Evolutionary conservation across 306 rosid species (phyloP).

Genomic region (Echinosophora koreensis): DNA sequence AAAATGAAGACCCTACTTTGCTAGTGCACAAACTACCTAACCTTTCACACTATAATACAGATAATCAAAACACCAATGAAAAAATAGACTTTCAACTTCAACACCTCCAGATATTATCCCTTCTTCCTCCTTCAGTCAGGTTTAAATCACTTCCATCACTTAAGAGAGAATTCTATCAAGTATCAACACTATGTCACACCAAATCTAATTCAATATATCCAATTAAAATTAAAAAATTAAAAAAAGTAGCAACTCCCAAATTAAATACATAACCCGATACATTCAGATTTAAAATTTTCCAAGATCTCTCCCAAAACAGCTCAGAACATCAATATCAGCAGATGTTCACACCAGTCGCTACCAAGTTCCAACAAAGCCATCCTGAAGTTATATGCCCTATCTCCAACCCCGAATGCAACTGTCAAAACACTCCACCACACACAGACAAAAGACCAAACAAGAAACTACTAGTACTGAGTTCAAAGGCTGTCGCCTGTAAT

Average conservation of each 20-base stretch:
- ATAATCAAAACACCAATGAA: background rate
- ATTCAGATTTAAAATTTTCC: slow-evolving; percentile 21
- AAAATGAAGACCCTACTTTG: background rate
- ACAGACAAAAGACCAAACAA: background rate
- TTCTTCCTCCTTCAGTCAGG: background rate
- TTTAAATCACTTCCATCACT: slow-evolving; percentile 5
- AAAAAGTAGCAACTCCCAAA: too few species aligned
- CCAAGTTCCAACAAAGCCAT: background rate
- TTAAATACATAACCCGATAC: background rate
- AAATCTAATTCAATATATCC: slow-evolving; percentile 29
- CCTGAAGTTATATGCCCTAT: background rate
- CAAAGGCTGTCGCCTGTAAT: background rate
- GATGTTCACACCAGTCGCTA: background rate
- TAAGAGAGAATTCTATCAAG: background rate
- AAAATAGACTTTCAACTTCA: background rate
- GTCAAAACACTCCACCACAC: slow-evolving; percentile 4
- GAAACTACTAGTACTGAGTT: background rate
- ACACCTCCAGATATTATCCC: slow-evolving; percentile 1
- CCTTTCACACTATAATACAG: slow-evolving; percentile 17
- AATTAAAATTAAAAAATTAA: too few species aligned
- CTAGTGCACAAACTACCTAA: slow-evolving; percentile 19
- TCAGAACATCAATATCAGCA: background rate
- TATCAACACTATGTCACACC: background rate
- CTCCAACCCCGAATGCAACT: slow-evolving; percentile 21
- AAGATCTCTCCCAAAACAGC: background rate